phyloP scores from a whole-genome alignment of 1,139 yeast species.

The Geotrichum phurueaensis region DNA sequence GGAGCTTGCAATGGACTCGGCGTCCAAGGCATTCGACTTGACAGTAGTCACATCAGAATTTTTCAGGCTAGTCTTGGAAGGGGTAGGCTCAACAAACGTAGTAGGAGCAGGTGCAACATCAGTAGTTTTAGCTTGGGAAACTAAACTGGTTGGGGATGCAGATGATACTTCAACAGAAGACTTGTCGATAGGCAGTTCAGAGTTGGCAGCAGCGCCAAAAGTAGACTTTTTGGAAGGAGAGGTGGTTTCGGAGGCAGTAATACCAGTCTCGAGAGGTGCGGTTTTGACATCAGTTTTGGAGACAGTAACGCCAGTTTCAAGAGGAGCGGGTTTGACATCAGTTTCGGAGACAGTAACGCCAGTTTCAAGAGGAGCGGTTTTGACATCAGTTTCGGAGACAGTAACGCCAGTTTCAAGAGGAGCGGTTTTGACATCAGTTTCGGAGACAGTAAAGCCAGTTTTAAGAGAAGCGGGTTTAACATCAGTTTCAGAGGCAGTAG shows the following conservation, averaged over 20 bases:
- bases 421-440: neutral
- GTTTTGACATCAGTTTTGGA: neutral
- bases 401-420: neutral
- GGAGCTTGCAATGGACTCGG: too few species aligned
- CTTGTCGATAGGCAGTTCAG: neutral
- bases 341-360: neutral
- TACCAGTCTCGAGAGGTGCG: neutral
- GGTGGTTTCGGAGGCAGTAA: neutral
- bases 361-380: neutral
- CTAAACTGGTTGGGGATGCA: neutral
- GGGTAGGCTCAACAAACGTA: neutral
- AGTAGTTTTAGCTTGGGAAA: neutral
- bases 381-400: neutral
- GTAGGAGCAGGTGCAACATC: neutral
- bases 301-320: neutral
- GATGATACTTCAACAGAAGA: neutral
- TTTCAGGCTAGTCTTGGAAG: neutral
- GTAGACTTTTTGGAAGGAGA: neutral
- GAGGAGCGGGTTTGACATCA: neutral
- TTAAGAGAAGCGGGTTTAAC: neutral
- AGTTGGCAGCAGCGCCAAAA: neutral
- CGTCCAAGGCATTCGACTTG: neutral
- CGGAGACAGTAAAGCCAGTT: neutral
- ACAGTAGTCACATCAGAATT: neutral
- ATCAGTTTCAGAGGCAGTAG: neutral